These are phyloP conservation scores for Saturnispora gosingensis DNA, from an alignment of 805 yeast genomes.

Conservation along the genomic window DNA sequence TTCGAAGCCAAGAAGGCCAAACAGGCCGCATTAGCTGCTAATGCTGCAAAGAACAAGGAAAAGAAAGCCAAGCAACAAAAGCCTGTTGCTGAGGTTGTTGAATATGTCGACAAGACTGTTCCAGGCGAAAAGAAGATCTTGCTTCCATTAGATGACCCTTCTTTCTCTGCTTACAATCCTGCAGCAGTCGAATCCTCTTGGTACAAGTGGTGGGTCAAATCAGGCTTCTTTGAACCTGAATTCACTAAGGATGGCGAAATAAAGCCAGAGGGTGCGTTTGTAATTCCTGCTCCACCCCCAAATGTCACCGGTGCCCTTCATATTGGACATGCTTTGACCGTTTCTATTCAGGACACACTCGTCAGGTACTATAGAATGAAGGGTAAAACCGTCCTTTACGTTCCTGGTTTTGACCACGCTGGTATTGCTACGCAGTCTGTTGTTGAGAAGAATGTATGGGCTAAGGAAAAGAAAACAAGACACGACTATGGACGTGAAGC, in stretches of 20 bases:
- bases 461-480: constrained; percentile 77
- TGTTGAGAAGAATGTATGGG: constrained; percentile 93
- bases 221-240: constrained; percentile 85
- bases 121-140: constrained; percentile 89
- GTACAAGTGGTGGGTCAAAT: constrained; percentile 94
- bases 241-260: constrained; percentile 62
- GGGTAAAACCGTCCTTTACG: constrained; percentile 84
- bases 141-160: constrained; percentile 81
- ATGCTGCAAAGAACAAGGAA: constrained; percentile 33
- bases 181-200: constrained; percentile 90
- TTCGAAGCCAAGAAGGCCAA: constrained; percentile 78
- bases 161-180: constrained; percentile 91
- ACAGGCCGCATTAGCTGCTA: constrained; percentile 49
- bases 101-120: constrained; percentile 71
- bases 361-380: constrained; percentile 94
- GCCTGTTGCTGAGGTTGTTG: constrained; percentile 70
- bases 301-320: constrained; percentile 98
- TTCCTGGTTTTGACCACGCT: constrained; percentile 98
- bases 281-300: constrained; percentile 98
- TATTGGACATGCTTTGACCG: constrained; percentile 96
- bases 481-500: constrained; percentile 93
- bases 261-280: constrained; percentile 76
- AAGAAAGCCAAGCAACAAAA: constrained; percentile 64
- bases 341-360: constrained; percentile 87
- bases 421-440: constrained; percentile 99